Evolutionary conservation across 352 stramenopile genomes (phyloP), one percentile per base, ranked within the genome.

Genomic region (Globisporangium perplexum): DNA sequence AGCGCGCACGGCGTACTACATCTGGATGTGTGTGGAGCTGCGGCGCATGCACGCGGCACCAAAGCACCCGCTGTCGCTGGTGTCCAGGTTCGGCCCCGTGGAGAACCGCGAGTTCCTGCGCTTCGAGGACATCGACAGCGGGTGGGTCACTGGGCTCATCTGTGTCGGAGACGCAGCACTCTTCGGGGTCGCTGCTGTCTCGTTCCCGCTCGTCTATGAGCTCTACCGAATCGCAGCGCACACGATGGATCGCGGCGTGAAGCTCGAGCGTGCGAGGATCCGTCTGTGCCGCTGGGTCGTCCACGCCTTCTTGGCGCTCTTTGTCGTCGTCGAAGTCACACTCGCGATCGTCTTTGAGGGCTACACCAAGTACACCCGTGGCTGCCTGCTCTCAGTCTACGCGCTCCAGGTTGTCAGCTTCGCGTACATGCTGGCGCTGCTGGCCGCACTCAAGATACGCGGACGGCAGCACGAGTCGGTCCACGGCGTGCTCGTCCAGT

Each of bases 191-290:
- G 64, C 72, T 0, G 56, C 84, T 3, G 83, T 69, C 63, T 54
- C 78, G 14, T 66, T 83, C 20, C 72, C 74, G 20, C 53, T 90
- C 0, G 69, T 60, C 17, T 79, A 84, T 57, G 79, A 90, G 24
- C 56, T 90, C 17, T 72, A 57, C 14, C 68, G 72, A 44, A 77
- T 90, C 45, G 77, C 69, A 4, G 51, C 54, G 12, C 82, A 71
- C 26, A 71, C 74, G 4, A 90, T 90, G 79, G 79, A 90, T 41
- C 60, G 79, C 31, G 79, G 79, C 3, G 53, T 57, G 4, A 35
- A 28, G 5, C 72, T 72, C 24, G 79, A 90, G 53, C 48, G 66
- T 17, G 53, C 49, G 2, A 65, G 69, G n/a, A 83, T 86, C 55
- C 51, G 59, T 1, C 35, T 66, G 24, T 88, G 84, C 51, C 48